Base-by-base conservation (phyloP, 169 alveolate genomes). In the Cryptosporidium sp. region DNA sequence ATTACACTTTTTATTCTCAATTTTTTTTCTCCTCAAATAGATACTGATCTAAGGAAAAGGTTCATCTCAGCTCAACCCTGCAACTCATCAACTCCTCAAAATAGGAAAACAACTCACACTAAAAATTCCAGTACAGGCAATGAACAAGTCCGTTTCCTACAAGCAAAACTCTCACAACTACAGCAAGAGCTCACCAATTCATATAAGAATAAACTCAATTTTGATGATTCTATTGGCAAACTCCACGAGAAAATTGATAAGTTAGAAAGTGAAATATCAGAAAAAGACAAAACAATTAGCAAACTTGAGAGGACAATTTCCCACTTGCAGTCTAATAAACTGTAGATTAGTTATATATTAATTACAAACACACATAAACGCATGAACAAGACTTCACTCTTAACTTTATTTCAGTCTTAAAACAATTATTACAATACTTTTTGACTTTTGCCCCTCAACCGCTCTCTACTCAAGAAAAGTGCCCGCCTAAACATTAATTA, bases 131-230 rank as follows among this genome's bases (percentile, higher is more conserved):
- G 0, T 37, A 21, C 33, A 10, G 0, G 2, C 10, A 31, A 5
- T 23, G 1, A 33, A 21, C 72, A 37, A 10, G 21, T 8, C 31
- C 12, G 29, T 2, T 18, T 65, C 52, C 80, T 80, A 31, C 70
- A 80, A 18, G 10, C 18, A 14, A 80, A 65, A 37, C 67, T 80
- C 3, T 48, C 51, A 12, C 69, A 80, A 51, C 52, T 80, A 26
- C 89, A 80, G 33, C 31, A 80, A 6, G 68, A 80, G 23, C 75
- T 80, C 52, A 80, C 75, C 23, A 48, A 80, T 44, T 80, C 89
- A 23, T 80, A 80, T 37, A 60, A 48, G 42, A 80, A 80, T 39
- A 80, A 80, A 29, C n/a, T 26, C 10, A 44, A 80, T 26, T 39
- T 65, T 2, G 89, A 80, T 31, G 51, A 65, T 23, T 80, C 89